Conservation (phyloP, 2,329 filamentous ascomycete species). For the Clonostachys byssicola region DNA sequence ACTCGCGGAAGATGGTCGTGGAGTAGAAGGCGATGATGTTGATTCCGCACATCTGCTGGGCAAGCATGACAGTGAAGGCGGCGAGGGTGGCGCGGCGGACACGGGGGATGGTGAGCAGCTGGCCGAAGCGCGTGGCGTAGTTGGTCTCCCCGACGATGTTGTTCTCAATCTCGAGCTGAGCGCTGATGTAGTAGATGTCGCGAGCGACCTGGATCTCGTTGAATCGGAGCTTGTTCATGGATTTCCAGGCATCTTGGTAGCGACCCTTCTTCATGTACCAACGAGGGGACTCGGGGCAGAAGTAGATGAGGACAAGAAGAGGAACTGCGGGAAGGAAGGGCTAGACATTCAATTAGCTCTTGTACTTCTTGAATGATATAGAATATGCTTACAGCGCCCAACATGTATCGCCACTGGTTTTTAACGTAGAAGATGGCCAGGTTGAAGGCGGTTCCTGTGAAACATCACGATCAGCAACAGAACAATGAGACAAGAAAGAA, state of each 20-base stretch:
- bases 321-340: conserved; percentile 57
- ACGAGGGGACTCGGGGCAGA: conserved; percentile 61
- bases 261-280: conserved; percentile 63
- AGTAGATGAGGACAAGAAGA: conserved; percentile 47
- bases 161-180: conserved; percentile 35
- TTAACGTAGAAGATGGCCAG: conserved; percentile 17
- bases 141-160: conserved; percentile 28
- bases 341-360: no score
- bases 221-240: conserved; percentile 45
- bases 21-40: conserved; percentile 76
- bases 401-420: conserved; percentile 12
- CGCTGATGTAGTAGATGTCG: conserved; percentile 52
- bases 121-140: conserved; percentile 43
- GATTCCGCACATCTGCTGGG: conserved; percentile 65
- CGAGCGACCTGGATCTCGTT: conserved; percentile 52
- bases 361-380: no score
- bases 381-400: not conserved
- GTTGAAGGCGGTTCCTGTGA: conserved; percentile 23
- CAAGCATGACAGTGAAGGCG: conserved; percentile 77
- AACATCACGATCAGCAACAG: conserved; percentile 4
- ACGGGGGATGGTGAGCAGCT: conserved; percentile 65
- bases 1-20: conserved; percentile 54
- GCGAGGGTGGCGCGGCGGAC: conserved; percentile 69
- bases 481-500: conserved; percentile 22
- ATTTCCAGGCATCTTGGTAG: conserved; percentile 55